Base-by-base conservation (phyloP, 495 filamentous ascomycete species). In the Astrocystis sublimbata region DNA sequence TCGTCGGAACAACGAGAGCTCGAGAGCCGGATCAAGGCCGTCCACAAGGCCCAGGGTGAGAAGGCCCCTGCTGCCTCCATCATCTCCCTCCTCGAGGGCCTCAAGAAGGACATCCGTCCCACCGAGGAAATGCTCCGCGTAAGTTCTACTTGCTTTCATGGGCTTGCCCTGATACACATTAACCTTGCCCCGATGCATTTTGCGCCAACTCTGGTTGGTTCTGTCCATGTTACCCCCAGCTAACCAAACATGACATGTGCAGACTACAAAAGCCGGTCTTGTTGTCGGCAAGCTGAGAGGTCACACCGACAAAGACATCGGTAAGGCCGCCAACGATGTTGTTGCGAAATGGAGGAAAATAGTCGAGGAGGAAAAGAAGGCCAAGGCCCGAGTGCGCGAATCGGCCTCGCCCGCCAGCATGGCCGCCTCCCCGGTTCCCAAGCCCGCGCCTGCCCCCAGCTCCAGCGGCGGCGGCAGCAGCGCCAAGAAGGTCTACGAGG, bases 201-300 rank as follows among this genome's bases (percentile, higher is more conserved):
- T 30, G 15, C 46, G 26, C 26, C 6, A 9, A 6, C n/a, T n/a
- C n/a, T n/a, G n/a, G n/a, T n/a, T n/a, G n/a, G n/a, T n/a, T n/a
- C n/a, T n/a, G n/a, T n/a, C n/a, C 30, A 23, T 23, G 23, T 51
- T 12, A 13, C 24, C 23, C 12, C 47, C 19, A 47, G 45, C 57
- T 40, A 42, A 51, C 21, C 12, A 26, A 5, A n/a, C n/a, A n/a
- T 6, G 33, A 2, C 50, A 15, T 30, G 31, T 81, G 30, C 75
- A 92, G 76, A 86, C 88, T n/a, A 98, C 93, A 21, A 92, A 89
- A 64, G 92, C 96, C 49, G 94, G 94, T 63, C 87, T 96, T 66
- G 83, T 90, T 3, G 89, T 98, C 63, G 92, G 93, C 74, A 91
- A 89, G 68, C 83, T 92, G 59, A 88, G 92, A 68, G 78, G 82